Conservation (phyloP, 805 yeast genomes). For the Barnettozyma populi region DNA sequence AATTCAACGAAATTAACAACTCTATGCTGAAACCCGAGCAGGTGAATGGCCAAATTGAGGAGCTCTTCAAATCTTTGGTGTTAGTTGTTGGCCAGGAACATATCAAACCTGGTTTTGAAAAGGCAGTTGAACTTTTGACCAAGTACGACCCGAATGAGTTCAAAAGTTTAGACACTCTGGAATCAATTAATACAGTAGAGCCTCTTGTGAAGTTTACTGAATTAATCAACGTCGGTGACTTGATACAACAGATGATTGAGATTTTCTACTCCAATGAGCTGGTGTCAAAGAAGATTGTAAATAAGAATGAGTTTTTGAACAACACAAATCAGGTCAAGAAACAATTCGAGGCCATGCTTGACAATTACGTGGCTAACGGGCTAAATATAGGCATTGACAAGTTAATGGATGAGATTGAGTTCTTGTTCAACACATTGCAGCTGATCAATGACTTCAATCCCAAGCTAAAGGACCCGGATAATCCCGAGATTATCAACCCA, state of each 20-base stretch:
- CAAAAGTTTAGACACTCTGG: constrained; percentile 29
- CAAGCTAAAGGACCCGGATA: constrained; percentile 14
- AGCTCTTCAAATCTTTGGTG: constrained; percentile 64
- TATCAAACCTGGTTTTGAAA: constrained; percentile 77
- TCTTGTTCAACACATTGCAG: constrained; percentile 48
- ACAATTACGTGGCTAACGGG: constrained; percentile 89
- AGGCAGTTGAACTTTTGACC: constrained; percentile 65
- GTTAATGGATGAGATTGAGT: constrained; percentile 73
- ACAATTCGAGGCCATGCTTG: constrained; percentile 73
- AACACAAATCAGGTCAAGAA: constrained; percentile 76
- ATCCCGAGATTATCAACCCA: constrained; percentile 22
- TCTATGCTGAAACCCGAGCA: constrained; percentile 25
- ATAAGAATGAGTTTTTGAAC: constrained; percentile 73
- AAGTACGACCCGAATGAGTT: constrained; percentile 59
- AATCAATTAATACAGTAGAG: constrained; percentile 44
- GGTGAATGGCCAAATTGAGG: constrained; percentile 40
- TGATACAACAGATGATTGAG: constrained; percentile 87
- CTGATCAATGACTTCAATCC: constrained; percentile 62
- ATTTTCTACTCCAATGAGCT: constrained; percentile 88
- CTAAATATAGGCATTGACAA: constrained; percentile 89
- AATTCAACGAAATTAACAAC: constrained; percentile 34
- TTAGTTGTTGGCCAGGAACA: constrained; percentile 65
- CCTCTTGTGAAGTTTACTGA: constrained; percentile 87
- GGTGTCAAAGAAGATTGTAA: constrained; percentile 46
- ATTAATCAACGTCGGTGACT: constrained; percentile 86